Evolutionary conservation across 2,329 filamentous ascomycete genomes (phyloP), one percentile per base, ranked within the genome.

Genomic region (Chaetomiaceae sp.): DNA sequence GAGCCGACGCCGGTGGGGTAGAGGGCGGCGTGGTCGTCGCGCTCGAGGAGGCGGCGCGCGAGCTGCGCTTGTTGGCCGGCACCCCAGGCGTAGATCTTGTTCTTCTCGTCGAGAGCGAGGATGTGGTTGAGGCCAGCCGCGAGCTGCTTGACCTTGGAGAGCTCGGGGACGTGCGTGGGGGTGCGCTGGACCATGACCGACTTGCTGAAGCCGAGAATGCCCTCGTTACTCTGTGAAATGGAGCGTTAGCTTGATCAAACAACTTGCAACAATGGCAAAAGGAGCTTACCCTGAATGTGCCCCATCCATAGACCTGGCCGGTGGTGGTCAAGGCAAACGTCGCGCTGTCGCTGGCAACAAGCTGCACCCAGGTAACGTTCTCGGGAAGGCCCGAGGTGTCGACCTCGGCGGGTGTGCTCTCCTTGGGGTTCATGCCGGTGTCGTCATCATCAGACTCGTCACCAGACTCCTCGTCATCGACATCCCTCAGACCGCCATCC

Each of bases 241-340:
- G 17, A 10, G 8, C 5, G 30, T 33, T 33, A 33, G 30, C 30
- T n/a, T n/a, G n/a, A n/a, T n/a, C n/a, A n/a, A n/a, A n/a, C n/a
- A n/a, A n/a, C n/a, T n/a, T n/a, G n/a, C n/a, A n/a, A n/a, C n/a
- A n/a, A n/a, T n/a, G n/a, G n/a, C n/a, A n/a, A n/a, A n/a, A n/a
- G n/a, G n/a, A 44, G 51, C 64, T 58, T 58, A 67, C 78, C 60
- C 86, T 76, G 73, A 93, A 93, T 12, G 86, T 89, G 34, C 88
- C 88, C 87, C 88, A 93, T 53, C 87, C 87, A 62, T 89, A 93
- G 25, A 93, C 83, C 44, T 79, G 75, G 16, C 88, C 88, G 53
- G 86, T 82, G 40, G 83, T 79, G 10, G 88, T 92, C 30, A 93
- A 74, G 9, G 79, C 86, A 66, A 92, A 90, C 2, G 82, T 86